A percentile compares a stretch with the other conserved stretches of the same genome.
Evolutionary conservation across 2,329 filamentous ascomycete species (phyloP).

Genomic region (Magnaporthales sp.): DNA sequence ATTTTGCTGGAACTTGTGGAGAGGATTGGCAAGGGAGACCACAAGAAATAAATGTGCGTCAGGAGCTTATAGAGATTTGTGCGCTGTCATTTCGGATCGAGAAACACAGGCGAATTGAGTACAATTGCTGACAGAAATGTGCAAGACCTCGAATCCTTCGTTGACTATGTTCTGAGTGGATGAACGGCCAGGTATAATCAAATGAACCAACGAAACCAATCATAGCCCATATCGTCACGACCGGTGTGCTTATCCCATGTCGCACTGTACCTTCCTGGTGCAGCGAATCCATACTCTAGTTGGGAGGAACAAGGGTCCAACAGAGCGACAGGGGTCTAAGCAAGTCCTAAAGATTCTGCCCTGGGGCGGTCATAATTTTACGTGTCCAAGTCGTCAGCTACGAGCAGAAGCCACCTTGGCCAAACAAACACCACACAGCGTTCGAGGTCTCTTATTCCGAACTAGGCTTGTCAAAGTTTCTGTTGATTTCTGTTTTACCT

Average conservation of each 20-base stretch:
- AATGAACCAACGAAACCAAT: background rate
- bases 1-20: conserved; percentile 28
- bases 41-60: background rate
- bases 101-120: background rate
- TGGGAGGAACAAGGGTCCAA: background rate
- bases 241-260: background rate
- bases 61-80: background rate
- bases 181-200: no score
- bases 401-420: background rate
- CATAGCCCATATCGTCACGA: background rate
- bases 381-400: background rate
- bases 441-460: background rate
- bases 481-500: background rate
- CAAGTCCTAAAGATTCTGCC: background rate
- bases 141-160: background rate
- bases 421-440: background rate
- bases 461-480: background rate
- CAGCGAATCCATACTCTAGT: no score
- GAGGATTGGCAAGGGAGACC: conserved; percentile 9
- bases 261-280: background rate
- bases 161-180: background rate
- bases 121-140: background rate
- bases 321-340: background rate
- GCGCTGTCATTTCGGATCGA: background rate
- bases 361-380: conserved; percentile 1